Percentiles rank a stretch among this genome's conserved stretches.
Conservation (phyloP, 345 rosid species). For the Eucalyptus pumila region DNA sequence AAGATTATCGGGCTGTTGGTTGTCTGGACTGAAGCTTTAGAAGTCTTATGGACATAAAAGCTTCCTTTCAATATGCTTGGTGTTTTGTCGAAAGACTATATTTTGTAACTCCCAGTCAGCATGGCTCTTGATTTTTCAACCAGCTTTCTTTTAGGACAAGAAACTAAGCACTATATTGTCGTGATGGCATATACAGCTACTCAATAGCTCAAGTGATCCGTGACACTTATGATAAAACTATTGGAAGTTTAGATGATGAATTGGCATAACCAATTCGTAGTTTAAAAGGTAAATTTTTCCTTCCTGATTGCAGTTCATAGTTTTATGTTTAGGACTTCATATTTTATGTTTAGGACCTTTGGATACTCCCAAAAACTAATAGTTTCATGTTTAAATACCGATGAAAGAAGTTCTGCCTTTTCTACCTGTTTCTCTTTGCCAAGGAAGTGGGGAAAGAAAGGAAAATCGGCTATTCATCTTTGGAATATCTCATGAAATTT, state of each 20-base stretch:
- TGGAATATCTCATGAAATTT: background rate
- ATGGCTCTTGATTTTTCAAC: background rate
- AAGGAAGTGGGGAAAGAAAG: background rate
- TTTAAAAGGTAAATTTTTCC: background rate
- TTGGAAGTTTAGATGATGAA: background rate
- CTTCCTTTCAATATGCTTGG: background rate
- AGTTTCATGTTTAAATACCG: background rate
- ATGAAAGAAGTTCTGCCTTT: background rate
- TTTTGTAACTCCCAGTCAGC: background rate
- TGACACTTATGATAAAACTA: background rate
- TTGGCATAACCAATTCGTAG: background rate
- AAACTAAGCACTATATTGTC: background rate
- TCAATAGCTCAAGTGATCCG: background rate
- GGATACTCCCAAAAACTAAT: background rate
- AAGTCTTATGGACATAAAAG: background rate
- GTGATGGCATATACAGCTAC: background rate
- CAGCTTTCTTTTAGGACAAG: background rate
- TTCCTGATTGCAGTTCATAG: background rate
- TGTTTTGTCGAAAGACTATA: background rate
- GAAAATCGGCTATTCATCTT: background rate
- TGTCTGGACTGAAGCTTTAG: background rate
- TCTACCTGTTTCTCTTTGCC: background rate
- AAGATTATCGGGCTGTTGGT: background rate
- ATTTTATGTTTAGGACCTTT: background rate
- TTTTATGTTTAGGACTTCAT: background rate